These are phyloP conservation scores for Mycena kentingensis DNA, from an alignment of 768 basidiomycete species.

Conservation along the genomic window DNA sequence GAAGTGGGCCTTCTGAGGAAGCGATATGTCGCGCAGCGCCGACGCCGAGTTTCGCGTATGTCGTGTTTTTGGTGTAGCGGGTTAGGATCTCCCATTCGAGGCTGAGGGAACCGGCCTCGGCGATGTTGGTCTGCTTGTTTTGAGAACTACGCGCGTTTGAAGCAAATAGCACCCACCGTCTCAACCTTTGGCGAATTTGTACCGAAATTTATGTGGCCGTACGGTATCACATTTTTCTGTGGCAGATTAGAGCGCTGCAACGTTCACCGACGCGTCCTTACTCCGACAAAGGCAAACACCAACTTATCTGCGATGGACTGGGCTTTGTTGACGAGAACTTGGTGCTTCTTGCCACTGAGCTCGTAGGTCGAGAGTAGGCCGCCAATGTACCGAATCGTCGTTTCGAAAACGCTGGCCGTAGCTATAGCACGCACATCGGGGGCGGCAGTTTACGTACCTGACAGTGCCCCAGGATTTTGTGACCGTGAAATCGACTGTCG, in stretches of 20 bases:
- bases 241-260: conserved; percentile 31
- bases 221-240: background rate
- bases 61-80: conserved; percentile 45
- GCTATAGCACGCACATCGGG: too few relatives aligned
- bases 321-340: conserved; percentile 47
- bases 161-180: background rate
- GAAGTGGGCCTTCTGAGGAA: conserved; percentile 24
- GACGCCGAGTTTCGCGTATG: conserved; percentile 44
- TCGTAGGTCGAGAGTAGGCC: conserved; percentile 53
- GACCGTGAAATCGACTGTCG: conserved; percentile 43
- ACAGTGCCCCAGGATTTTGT: conserved; percentile 40
- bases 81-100: background rate
- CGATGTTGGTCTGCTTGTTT: background rate
- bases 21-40: conserved; percentile 42
- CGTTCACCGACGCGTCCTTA: conserved; percentile 20
- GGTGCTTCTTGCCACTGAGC: conserved; percentile 45
- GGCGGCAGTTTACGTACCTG: conserved; percentile 32
- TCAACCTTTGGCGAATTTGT: background rate
- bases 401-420: conserved; percentile 47
- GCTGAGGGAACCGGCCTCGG: background rate
- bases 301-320: conserved; percentile 47
- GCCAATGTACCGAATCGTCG: conserved; percentile 55
- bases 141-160: background rate
- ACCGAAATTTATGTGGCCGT: background rate
- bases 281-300: conserved; percentile 41